A percentile compares a stretch with the other conserved stretches of the same genome.
Conservation (phyloP, 768 basidiomycete species). For the Candolleomyces eurysporus region DNA sequence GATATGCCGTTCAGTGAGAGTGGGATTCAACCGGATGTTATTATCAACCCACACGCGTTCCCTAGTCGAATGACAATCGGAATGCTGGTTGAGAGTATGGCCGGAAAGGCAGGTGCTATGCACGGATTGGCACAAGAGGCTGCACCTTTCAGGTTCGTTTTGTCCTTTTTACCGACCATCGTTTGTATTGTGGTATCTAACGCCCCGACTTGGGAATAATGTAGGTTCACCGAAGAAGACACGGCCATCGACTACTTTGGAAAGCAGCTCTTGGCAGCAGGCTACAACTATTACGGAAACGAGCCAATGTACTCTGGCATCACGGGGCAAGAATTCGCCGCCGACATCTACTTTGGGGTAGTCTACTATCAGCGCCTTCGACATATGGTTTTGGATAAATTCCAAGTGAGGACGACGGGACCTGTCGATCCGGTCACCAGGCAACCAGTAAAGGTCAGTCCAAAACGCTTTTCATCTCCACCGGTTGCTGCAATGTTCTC, state of each 20-base stretch:
- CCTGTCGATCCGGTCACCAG: conserved; percentile 94
- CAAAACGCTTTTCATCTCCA: neutral
- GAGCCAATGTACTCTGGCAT: conserved; percentile 99
- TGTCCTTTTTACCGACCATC: conserved; percentile 4
- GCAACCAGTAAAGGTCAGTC: conserved; percentile 90
- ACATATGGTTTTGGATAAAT: conserved; percentile 99
- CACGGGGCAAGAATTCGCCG: conserved; percentile 96
- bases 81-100: conserved; percentile 99
- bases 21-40: conserved; percentile 98
- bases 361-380: conserved; percentile 98
- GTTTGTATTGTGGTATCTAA: conserved; percentile 6
- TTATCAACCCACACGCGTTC: conserved; percentile 99
- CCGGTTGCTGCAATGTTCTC: neutral
- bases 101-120: conserved; percentile 98
- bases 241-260: conserved; percentile 99
- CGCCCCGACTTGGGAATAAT: conserved; percentile 9
- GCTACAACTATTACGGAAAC: conserved; percentile 99
- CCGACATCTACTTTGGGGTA: conserved; percentile 97
- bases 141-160: conserved; percentile 90
- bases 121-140: conserved; percentile 98
- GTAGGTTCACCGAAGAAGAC: conserved; percentile 91
- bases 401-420: conserved; percentile 98
- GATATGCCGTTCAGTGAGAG: conserved; percentile 99
- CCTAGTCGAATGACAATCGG: conserved; percentile 99
- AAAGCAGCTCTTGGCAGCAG: conserved; percentile 86